Percentiles rank a stretch among this genome's conserved stretches.
Conservation (phyloP, 305 asterid genomes). For the Fraxinus paxiana region DNA sequence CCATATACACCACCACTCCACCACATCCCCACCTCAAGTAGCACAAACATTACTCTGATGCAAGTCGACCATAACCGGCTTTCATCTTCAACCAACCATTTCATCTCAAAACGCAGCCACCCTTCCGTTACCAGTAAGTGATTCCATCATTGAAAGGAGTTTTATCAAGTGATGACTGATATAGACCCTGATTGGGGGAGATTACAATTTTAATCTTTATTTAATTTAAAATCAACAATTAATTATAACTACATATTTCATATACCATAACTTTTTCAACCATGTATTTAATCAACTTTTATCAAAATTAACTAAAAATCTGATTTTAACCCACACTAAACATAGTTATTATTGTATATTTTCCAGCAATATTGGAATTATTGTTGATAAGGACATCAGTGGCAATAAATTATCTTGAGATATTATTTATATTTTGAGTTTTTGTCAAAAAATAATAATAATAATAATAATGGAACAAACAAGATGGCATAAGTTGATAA, state of each 20-base stretch:
- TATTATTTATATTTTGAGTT: not conserved
- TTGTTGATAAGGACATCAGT: conserved; percentile 31
- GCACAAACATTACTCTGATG: not conserved
- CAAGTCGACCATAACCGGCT: not conserved
- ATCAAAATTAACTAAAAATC: too few species aligned
- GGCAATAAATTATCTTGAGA: conserved; percentile 27
- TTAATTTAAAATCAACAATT: too few species aligned
- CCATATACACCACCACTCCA: not conserved
- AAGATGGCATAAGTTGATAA: not conserved
- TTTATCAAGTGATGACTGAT: not conserved
- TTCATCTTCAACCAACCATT: not conserved
- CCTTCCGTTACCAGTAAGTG: not conserved
- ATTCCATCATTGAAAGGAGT: not conserved
- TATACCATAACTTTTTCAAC: too few species aligned
- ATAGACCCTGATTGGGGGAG: too few species aligned
- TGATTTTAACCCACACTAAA: too few species aligned
- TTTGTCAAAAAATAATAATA: not conserved
- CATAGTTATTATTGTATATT: conserved; percentile 8
- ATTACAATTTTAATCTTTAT: too few species aligned
- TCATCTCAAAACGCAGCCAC: not conserved
- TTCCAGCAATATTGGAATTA: conserved; percentile 18
- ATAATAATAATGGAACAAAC: not conserved
- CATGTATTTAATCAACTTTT: too few species aligned
- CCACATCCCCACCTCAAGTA: too few species aligned
- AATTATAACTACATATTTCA: too few species aligned